phyloP scores from a whole-genome alignment of 2,329 filamentous ascomycete genomes.

The Diaporthe vexans region DNA sequence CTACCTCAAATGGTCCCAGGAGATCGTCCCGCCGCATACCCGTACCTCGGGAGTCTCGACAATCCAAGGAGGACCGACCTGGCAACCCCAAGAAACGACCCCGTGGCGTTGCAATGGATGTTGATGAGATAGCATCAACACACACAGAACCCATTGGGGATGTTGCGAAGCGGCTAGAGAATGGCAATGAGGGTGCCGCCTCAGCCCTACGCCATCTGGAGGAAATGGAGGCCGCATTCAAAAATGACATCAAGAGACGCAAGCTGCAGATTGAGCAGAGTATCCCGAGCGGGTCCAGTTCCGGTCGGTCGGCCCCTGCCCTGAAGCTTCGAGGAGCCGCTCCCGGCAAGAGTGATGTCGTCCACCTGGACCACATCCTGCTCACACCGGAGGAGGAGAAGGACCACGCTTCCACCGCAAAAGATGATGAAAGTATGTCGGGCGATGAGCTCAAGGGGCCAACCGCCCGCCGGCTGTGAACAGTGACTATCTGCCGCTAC shows the following conservation, averaged over 20 bases:
- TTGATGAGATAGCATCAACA: neutral
- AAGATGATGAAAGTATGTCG: constrained; percentile 42
- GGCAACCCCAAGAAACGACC: neutral
- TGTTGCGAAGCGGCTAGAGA: neutral
- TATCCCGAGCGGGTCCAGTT: constrained; percentile 43
- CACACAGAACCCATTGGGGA: neutral
- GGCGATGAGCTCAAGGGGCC: constrained; percentile 50
- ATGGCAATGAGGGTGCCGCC: constrained; percentile 50
- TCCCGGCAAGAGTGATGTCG: constrained; percentile 4
- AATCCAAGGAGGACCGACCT: neutral
- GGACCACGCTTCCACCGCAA: constrained; percentile 20
- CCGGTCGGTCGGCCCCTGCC: neutral
- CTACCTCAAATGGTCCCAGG: neutral
- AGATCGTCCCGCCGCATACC: constrained; percentile 34
- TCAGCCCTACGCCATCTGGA: constrained; percentile 60
- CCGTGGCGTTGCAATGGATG: constrained; percentile 9
- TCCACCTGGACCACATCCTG: constrained; percentile 43
- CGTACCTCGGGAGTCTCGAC: neutral
- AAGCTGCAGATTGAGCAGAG: constrained; percentile 62
- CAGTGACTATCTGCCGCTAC: constrained; percentile 85
- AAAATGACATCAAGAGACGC: constrained; percentile 59
- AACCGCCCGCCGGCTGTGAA: constrained; percentile 82
- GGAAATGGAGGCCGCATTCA: constrained; percentile 64
- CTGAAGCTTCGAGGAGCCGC: neutral
- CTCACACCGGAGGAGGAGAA: constrained; percentile 46